Base-by-base conservation (phyloP, 176 grass and related monocot species). In the Cymbopogon citratus region DNA sequence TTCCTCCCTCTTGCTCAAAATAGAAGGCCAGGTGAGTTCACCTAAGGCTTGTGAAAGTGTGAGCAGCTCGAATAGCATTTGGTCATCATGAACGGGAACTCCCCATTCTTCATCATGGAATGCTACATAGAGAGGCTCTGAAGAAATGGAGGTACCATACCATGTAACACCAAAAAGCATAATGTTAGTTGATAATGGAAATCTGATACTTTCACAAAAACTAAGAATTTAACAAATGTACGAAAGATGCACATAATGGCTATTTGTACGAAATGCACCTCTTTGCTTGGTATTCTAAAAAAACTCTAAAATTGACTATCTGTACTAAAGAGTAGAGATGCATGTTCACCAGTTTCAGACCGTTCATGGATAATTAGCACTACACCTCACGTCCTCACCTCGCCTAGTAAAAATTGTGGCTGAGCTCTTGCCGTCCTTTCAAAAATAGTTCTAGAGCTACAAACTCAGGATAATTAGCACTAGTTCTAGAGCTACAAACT, bases 21-120 rank as follows among this genome's bases (percentile, higher is more conserved):
- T 91, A 3, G 28, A 48, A 24, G 86, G 72, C 88, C 92, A 94
- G 51, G 79, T 75, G 80, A 86, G 64, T 80, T 91, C 86, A 48
- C 86, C 73, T 36, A 91, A 75, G 15, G 88, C 92, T 66, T 81
- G 86, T 27, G 88, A 89, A 6, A 94, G 59, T 4, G 63, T 89
- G 39, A 89, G 83, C 15, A 91, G 65, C 80, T 94, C 88, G n/a
- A 94, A 91, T 10, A 94, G 83, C 51, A 71, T 84, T 1, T 24
- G 21, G 43, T 89, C 92, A 49, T 94, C 83, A 49, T 81, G 72
- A 34, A 79, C 73, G 0, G 80, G 88, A 13, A 84, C 74, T 71
- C 88, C 92, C 92, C 86, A 91, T 79, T 91, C 88, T 84, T 91
- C 77, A 13, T 91, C 86, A 36, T 94, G 88, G 89, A 94, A 87